These are phyloP conservation scores for Backusella westeae DNA, from an alignment of 192 early-diverging fungal species.

Conservation along the genomic window DNA sequence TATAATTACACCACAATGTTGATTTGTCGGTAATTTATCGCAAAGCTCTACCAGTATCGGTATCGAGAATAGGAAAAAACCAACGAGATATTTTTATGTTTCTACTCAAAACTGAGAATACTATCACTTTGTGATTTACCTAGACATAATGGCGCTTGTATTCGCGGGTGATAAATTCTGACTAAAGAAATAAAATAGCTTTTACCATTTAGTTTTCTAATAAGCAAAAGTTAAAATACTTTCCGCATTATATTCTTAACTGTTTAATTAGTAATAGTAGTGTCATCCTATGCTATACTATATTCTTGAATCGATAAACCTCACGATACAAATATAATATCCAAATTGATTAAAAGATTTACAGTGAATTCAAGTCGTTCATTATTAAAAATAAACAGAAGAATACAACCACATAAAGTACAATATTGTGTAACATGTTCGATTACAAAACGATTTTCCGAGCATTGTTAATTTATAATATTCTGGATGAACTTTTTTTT, in stretches of 20 bases:
- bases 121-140: background rate
- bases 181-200: background rate
- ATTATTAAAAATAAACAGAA: background rate
- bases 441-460: background rate
- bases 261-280: background rate
- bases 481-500: background rate
- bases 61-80: background rate
- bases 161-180: background rate
- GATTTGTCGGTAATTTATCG: background rate
- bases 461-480: background rate
- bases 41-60: background rate
- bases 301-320: background rate
- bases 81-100: background rate
- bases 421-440: background rate
- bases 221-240: background rate
- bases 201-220: background rate
- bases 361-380: background rate
- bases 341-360: background rate
- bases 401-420: background rate
- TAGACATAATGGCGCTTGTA: background rate
- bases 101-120: background rate
- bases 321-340: background rate
- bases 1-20: background rate
- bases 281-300: background rate
- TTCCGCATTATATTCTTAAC: background rate